Evolutionary conservation across 1,139 yeast genomes (phyloP).

Genomic region (Geotrichum aggregatum): DNA sequence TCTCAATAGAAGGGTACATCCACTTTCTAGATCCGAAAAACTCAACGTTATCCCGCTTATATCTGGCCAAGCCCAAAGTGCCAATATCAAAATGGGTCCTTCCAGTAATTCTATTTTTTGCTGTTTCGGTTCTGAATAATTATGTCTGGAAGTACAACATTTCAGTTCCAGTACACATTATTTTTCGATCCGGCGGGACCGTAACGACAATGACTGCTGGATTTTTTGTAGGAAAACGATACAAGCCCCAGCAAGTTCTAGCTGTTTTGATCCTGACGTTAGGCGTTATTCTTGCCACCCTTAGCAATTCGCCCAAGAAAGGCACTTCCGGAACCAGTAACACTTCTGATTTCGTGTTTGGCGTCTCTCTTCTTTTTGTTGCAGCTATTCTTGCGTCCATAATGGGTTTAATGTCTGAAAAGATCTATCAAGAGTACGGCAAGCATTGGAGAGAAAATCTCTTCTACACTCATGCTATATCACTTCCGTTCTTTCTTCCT

Average conservation of each 20-base stretch:
- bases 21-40: conserved; percentile 38
- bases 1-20: conserved; percentile 47
- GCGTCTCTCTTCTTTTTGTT: conserved; percentile 45
- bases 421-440: conserved; percentile 49
- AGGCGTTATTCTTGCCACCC: conserved; percentile 56
- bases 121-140: conserved; percentile 55
- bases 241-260: conserved; percentile 30
- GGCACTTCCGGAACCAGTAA: background rate
- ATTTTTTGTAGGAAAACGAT: conserved; percentile 42
- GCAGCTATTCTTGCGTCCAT: conserved; percentile 52
- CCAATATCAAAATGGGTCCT: conserved; percentile 50
- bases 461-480: conserved; percentile 56
- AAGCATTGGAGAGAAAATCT: conserved; percentile 59
- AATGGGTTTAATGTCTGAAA: conserved; percentile 55
- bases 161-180: conserved; percentile 64
- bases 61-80: conserved; percentile 31
- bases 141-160: conserved; percentile 55
- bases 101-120: conserved; percentile 51
- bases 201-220: conserved; percentile 61
- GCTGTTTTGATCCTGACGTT: conserved; percentile 52
- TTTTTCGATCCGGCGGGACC: conserved; percentile 63
- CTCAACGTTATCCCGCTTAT: conserved; percentile 37
- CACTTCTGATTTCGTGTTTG: conserved; percentile 37
- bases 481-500: conserved; percentile 52
- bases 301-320: conserved; percentile 26